phyloP scores from a whole-genome alignment of 305 asterid genomes.

The Stenogyne calaminthoides region DNA sequence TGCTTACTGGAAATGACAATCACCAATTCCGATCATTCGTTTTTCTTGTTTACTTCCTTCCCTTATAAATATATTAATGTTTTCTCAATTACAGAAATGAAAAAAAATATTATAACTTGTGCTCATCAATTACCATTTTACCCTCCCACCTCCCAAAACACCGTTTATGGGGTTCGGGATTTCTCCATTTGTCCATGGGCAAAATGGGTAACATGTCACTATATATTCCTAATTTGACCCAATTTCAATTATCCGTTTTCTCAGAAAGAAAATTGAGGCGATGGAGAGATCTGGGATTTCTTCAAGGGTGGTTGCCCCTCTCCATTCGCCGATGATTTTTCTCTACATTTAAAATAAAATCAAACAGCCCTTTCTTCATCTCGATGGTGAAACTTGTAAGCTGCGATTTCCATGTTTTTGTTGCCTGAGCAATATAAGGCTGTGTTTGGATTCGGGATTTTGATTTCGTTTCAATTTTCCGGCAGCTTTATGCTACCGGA shows the following conservation, averaged over 20 bases:
- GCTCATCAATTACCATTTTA: conserved; percentile 6
- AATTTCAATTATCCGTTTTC: conserved; percentile 1
- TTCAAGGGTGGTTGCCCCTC: conserved; percentile 50
- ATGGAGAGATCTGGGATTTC: conserved; percentile 29
- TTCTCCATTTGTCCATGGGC: conserved; percentile 6
- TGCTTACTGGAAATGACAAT: conserved; percentile 20
- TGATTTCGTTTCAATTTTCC: background rate
- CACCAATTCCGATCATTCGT: conserved; percentile 35
- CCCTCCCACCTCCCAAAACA: conserved; percentile 8
- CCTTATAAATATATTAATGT: background rate
- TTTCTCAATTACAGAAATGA: background rate
- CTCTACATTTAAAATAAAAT: background rate
- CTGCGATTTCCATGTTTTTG: background rate
- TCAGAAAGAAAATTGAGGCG: conserved; percentile 32
- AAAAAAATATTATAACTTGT: background rate
- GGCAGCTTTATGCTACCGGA: background rate
- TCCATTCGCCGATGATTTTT: conserved; percentile 35
- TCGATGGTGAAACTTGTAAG: too few species aligned
- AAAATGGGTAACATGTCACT: background rate
- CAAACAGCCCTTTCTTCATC: conserved; percentile 31
- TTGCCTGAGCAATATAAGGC: background rate
- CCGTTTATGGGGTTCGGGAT: background rate
- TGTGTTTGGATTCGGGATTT: conserved; percentile 2
- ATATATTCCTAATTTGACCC: conserved; percentile 8
- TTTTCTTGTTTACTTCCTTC: conserved; percentile 3